Conservation (phyloP, 352 stramenopile genomes). For the Pythium volutum region DNA sequence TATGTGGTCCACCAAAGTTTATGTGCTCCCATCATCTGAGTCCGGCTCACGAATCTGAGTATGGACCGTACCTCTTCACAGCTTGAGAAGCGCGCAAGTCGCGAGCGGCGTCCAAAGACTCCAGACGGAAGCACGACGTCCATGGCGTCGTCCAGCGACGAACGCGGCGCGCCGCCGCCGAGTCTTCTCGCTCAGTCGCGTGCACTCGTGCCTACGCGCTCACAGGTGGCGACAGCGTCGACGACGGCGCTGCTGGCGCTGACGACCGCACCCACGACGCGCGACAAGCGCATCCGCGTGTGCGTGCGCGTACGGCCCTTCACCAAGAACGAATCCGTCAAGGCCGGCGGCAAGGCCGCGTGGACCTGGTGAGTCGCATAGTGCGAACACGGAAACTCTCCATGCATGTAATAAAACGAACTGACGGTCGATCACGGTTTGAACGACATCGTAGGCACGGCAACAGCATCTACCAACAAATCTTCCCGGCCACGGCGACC, state of each 20-base stretch:
- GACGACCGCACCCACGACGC: constrained; percentile 7
- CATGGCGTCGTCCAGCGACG: constrained; percentile 2
- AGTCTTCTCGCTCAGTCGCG: constrained; percentile 16
- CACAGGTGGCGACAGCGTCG: background rate
- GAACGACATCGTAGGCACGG: constrained; percentile 55
- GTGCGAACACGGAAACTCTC: too few relatives aligned
- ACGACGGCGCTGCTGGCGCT: background rate
- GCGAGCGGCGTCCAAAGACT: background rate
- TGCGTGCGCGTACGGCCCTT: constrained; percentile 75
- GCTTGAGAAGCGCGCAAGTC: background rate
- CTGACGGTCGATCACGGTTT: background rate
- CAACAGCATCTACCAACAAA: constrained; percentile 88
- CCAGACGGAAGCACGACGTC: background rate
- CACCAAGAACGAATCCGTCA: constrained; percentile 67
- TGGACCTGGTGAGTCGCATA: constrained; percentile 76
- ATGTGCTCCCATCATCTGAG: background rate
- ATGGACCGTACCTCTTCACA: constrained; percentile 15
- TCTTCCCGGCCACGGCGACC: constrained; percentile 64
- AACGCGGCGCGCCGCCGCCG: background rate
- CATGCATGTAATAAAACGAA: too few relatives aligned
- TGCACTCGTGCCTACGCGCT: constrained; percentile 4
- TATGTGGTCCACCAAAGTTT: background rate
- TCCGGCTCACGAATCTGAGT: background rate
- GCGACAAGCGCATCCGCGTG: constrained; percentile 77
- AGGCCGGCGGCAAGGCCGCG: constrained; percentile 67